phyloP scores from a whole-genome alignment of 192 early-diverging fungal species.

The Entomortierella beljakovae region DNA sequence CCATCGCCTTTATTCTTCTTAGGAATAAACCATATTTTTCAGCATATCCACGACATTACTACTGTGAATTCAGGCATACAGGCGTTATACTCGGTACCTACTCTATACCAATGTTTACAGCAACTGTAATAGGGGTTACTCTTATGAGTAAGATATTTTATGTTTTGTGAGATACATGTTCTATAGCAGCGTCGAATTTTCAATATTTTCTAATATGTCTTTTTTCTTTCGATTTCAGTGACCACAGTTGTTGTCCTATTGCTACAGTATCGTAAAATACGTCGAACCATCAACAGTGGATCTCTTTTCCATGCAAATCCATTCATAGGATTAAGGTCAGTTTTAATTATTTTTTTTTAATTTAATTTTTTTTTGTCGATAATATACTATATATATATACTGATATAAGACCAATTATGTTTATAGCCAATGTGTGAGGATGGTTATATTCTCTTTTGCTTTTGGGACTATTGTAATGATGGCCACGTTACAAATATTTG shows the following conservation, averaged over 20 bases:
- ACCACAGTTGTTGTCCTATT: neutral
- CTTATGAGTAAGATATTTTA: conserved; percentile 8
- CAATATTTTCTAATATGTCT: too few species aligned
- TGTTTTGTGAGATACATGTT: neutral
- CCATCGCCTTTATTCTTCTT: conserved; percentile 24
- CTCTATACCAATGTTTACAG: conserved; percentile 21
- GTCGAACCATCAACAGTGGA: conserved; percentile 12
- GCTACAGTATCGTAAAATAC: conserved; percentile 5
- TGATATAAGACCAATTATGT: neutral
- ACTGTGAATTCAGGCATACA: conserved; percentile 22
- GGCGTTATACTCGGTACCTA: conserved; percentile 17
- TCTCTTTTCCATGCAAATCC: neutral
- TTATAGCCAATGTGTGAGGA: conserved; percentile 30
- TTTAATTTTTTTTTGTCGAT: neutral
- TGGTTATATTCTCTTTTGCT: conserved; percentile 19
- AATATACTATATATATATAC: neutral
- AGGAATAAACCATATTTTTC: conserved; percentile 10
- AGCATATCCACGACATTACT: conserved; percentile 26
- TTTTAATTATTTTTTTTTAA: neutral
- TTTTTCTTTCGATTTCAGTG: neutral
- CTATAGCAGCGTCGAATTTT: too few species aligned
- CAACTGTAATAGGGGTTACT: conserved; percentile 11
- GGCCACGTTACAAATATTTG: conserved; percentile 17
- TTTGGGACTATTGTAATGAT: conserved; percentile 18
- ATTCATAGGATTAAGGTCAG: conserved; percentile 28